Percentiles rank a stretch among this genome's conserved stretches.
Conservation (phyloP, 2,329 filamentous ascomycete genomes). For the Epichloe sibirici region DNA sequence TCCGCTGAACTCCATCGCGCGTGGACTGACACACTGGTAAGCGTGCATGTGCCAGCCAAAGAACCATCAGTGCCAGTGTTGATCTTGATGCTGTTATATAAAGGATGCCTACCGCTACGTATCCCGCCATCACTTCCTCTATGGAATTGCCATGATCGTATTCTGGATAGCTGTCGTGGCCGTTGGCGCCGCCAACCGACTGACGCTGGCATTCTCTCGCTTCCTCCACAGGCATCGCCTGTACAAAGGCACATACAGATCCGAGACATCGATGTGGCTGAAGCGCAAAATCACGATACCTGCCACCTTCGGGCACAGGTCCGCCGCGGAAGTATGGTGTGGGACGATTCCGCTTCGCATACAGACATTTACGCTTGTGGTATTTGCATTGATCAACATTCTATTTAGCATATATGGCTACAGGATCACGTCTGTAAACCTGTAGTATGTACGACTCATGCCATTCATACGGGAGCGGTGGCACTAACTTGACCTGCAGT, state of each 20-base stretch:
- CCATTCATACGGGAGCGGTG: not conserved
- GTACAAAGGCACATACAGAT: not conserved
- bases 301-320: constrained; percentile 30
- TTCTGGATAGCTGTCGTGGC: constrained; percentile 29
- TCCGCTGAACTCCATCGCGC: constrained; percentile 19
- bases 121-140: constrained; percentile 20
- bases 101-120: constrained; percentile 21
- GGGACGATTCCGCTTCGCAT: constrained; percentile 31
- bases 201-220: constrained; percentile 9
- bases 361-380: constrained; percentile 27
- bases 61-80: not conserved
- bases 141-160: constrained; percentile 23
- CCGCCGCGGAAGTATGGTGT: constrained; percentile 31
- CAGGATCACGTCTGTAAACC: constrained; percentile 22
- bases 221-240: not conserved
- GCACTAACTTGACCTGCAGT: constrained; percentile 12
- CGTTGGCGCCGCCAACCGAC: constrained; percentile 23
- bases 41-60: not conserved
- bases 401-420: constrained; percentile 25
- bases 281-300: constrained; percentile 24
- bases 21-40: constrained; percentile 27
- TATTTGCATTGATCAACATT: constrained; percentile 27
- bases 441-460: constrained; percentile 22
- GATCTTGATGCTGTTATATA: not conserved
- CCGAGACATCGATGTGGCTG: constrained; percentile 14